Conservation (phyloP, 23 red algal genomes). For the Gracilaria domingensis region DNA sequence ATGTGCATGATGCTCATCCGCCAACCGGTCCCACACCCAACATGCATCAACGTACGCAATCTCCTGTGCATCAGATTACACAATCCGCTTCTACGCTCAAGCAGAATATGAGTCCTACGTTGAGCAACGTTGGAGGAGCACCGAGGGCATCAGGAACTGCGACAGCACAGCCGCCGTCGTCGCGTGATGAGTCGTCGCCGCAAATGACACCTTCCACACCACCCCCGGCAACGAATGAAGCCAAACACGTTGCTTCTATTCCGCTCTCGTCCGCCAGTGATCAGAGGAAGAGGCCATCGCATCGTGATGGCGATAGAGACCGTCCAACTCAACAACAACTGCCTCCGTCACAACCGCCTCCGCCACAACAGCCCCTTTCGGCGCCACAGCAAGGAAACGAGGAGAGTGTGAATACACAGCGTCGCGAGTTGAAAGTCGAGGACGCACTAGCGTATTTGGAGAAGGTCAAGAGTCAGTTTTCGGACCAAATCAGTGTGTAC, state of each 20-base stretch:
- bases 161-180: neutral
- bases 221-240: neutral
- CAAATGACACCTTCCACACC: conserved; percentile 6
- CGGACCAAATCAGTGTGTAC: conserved; percentile 81
- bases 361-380: neutral
- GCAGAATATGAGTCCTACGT: neutral
- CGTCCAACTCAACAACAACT: neutral
- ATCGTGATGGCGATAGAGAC: neutral
- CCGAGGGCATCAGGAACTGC: neutral
- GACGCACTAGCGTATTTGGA: conserved; percentile 99
- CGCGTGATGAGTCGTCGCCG: conserved; percentile 27
- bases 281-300: conserved; percentile 4
- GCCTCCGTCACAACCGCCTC: neutral
- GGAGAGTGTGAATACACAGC: conserved; percentile 7
- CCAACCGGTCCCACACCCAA: neutral
- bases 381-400: neutral
- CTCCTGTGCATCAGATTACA: conserved; percentile 30
- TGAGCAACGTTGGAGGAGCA: neutral
- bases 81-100: conserved; percentile 14
- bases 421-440: conserved; percentile 92
- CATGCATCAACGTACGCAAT: conserved; percentile 29
- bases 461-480: conserved; percentile 97
- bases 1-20: neutral
- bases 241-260: neutral
- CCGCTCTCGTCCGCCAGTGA: neutral